phyloP scores from a whole-genome alignment of 2,329 filamentous ascomycete species.

The Pseudogymnoascus pannorum region DNA sequence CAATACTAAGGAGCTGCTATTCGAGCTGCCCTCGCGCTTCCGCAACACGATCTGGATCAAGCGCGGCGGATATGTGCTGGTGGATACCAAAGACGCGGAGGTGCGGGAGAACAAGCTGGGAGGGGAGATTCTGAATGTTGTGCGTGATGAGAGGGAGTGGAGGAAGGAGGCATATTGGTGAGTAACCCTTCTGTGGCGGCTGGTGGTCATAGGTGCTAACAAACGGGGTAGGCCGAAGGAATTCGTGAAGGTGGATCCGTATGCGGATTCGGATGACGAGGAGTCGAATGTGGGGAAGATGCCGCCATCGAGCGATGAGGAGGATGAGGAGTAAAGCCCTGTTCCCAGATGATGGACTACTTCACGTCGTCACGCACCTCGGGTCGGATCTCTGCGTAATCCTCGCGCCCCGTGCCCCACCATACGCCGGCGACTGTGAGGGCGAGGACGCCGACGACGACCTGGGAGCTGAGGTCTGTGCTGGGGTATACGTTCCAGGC shows the following conservation, averaged over 20 bases:
- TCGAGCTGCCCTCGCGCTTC: conserved; percentile 78
- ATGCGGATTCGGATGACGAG: conserved; percentile 63
- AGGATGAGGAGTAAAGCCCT: conserved; percentile 41
- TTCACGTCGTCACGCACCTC: conserved; percentile 14
- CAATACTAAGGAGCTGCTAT: conserved; percentile 56
- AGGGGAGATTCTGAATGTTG: conserved; percentile 88
- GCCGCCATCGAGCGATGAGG: conserved; percentile 74
- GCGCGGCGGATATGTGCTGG: conserved; percentile 76
- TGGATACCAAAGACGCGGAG: conserved; percentile 62
- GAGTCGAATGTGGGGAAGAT: conserved; percentile 77
- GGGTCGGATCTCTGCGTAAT: conserved; percentile 19
- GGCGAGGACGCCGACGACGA: conserved; percentile 65
- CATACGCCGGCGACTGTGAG: conserved; percentile 46
- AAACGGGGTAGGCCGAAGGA: conserved; percentile 61
- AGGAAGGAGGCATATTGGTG: conserved; percentile 84
- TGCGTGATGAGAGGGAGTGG: conserved; percentile 87
- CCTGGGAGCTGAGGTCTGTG: conserved; percentile 52
- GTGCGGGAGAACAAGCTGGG: conserved; percentile 67
- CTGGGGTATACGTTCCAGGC: conserved; percentile 70
- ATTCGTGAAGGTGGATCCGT: conserved; percentile 59
- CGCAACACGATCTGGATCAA: conserved; percentile 92
- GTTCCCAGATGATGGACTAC: conserved; percentile 10
- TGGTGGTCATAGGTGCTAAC: neutral
- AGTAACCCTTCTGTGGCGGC: neutral
- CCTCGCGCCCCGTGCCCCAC: conserved; percentile 29